Conservation (phyloP, 192 early-diverging fungal genomes). For the Coemansia sp. region DNA sequence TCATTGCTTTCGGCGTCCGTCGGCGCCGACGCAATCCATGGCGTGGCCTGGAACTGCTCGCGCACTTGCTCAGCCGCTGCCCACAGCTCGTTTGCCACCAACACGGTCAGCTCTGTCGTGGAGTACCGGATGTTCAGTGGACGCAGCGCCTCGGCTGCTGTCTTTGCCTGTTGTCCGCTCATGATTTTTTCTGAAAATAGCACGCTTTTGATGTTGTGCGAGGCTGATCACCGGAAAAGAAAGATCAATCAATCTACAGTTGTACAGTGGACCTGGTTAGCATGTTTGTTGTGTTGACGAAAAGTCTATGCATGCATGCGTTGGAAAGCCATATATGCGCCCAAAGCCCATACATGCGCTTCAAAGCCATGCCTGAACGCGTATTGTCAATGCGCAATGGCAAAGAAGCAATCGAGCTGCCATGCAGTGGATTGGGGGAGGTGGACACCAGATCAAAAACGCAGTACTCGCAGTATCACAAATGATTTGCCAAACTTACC, state of each 20-base stretch:
- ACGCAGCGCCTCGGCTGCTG: conserved; percentile 57
- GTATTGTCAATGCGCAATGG: not conserved
- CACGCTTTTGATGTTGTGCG: not conserved
- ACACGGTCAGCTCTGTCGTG: conserved; percentile 75
- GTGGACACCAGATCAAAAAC: not conserved
- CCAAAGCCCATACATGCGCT: not conserved
- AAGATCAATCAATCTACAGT: conserved; percentile 4
- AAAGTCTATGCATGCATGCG: not conserved
- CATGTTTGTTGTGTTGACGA: not conserved
- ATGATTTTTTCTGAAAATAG: conserved; percentile 15
- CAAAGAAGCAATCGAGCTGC: not conserved
- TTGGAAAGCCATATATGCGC: not conserved
- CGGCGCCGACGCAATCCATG: conserved; percentile 40
- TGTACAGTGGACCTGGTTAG: not conserved
- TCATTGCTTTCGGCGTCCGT: conserved; percentile 59
- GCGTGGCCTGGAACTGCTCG: conserved; percentile 64
- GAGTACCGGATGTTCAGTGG: conserved; percentile 78
- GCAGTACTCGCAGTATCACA: not conserved
- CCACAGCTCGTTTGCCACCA: conserved; percentile 84
- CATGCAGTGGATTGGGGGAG: not conserved
- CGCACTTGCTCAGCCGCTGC: conserved; percentile 81
- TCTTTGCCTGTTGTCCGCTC: conserved; percentile 43
- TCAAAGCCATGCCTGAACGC: not conserved
- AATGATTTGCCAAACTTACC: not conserved
- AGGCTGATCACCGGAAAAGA: not conserved